Conservation (phyloP, 202 grass and related monocot species). For the Cymbopogon flexuosus region DNA sequence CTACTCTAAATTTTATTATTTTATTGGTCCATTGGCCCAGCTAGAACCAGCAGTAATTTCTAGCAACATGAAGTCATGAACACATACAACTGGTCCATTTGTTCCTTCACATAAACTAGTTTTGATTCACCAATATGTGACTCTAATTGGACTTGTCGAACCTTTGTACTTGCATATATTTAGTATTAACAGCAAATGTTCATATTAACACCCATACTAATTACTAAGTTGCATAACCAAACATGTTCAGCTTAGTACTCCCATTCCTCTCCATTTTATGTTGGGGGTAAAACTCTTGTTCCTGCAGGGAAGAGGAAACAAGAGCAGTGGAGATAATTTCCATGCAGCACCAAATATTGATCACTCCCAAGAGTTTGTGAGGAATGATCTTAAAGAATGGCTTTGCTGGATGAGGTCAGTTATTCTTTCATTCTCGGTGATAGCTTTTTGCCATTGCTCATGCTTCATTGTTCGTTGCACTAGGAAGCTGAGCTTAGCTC, state of each 20-base stretch:
- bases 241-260: neutral
- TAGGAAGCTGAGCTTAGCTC: no score
- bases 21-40: neutral
- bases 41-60: neutral
- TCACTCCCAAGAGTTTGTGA: conserved; percentile 97
- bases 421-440: conserved; percentile 16
- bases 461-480: neutral
- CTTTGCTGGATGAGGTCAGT: conserved; percentile 77
- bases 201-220: neutral
- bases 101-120: neutral
- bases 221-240: neutral
- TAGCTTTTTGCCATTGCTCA: neutral
- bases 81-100: neutral
- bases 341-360: conserved; percentile 99
- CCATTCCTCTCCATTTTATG: neutral
- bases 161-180: conserved; percentile 17
- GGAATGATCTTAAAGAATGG: conserved; percentile 91
- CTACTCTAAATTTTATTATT: neutral
- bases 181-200: conserved; percentile 6
- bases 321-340: conserved; percentile 96
- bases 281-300: conserved; percentile 27
- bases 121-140: conserved; percentile 15
- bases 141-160: neutral
- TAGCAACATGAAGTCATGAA: neutral
- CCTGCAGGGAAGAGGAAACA: conserved; percentile 88